Evolutionary conservation across 768 basidiomycete species (phyloP), one percentile per base, ranked within the genome.

Genomic region (Tephrocybe sp.): DNA sequence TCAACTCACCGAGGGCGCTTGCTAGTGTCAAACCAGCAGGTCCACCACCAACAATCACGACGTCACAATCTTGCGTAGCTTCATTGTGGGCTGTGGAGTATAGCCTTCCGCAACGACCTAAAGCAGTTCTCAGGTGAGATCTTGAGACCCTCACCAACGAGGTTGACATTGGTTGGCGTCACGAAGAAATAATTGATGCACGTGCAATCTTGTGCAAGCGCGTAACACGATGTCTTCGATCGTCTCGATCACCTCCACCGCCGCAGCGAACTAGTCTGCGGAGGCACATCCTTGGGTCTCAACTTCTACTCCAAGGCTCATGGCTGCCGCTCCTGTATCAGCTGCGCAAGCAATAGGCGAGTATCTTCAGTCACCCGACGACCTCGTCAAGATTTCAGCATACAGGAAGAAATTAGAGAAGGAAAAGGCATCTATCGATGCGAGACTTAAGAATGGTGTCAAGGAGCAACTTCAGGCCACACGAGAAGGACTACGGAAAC

Each of bases 391-490:
- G 68, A 82, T 98, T 31, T 78, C 82, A 1, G 82, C 92, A 0
- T 92, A 92, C 63, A 82, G 92, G 55, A 96, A 95, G 75, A 95
- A 95, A 62, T 79, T 98, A 39, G 87, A 94, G 68, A 98, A 98
- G 68, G 96, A 98, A 69, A 96, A 97, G 69, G 85, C 92, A 0
- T 91, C 92, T 8, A 89, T 98, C 53, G 92, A 97, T 62, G 85
- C 87, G 3, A 81, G 93, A 61, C 82, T 98, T 41, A 89, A 93
- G 63, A 87, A 80, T 49, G 92, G 93, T 9, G 93, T 96, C 57
- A 92, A 89, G 67, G 91, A 95, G 53, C 96, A 98, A 65, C 76
- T 99, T 16, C 87, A 92, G 60, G 83, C 91, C 1, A 98, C 94
- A 7, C 74, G 92, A 45, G 89, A 94, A 45, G 95, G 94, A 1